These are phyloP conservation scores for Pichia sp. DNA, from an alignment of 1,139 yeast genomes.

Conservation along the genomic window DNA sequence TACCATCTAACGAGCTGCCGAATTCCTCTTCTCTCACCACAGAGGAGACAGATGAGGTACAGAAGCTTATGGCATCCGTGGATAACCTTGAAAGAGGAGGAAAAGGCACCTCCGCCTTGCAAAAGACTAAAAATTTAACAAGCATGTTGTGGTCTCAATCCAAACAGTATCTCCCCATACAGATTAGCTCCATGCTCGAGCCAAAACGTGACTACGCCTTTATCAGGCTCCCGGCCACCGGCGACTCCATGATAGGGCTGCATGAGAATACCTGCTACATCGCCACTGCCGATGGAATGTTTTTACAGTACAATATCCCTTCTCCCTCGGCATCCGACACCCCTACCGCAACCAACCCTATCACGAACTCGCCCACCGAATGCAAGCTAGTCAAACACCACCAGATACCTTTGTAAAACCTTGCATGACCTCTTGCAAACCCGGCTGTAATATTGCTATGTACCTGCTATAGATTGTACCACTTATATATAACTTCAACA, in stretches of 20 bases:
- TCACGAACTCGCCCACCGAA: neutral
- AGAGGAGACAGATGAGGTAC: conserved; percentile 26
- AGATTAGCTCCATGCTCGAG: conserved; percentile 33
- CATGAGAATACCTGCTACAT: conserved; percentile 24
- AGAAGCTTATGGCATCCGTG: conserved; percentile 19
- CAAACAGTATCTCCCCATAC: conserved; percentile 30
- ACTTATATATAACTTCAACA: neutral
- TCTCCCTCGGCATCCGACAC: neutral
- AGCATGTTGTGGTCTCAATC: conserved; percentile 20
- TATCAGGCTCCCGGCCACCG: conserved; percentile 26
- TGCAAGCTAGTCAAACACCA: conserved; percentile 1
- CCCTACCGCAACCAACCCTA: neutral
- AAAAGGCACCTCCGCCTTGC: neutral
- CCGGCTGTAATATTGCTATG: neutral
- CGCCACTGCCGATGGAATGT: conserved; percentile 22
- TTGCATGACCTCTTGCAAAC: neutral
- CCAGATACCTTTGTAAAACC: neutral
- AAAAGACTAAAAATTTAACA: conserved; percentile 4
- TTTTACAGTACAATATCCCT: conserved; percentile 9
- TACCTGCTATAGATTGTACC: neutral
- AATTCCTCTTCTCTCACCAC: conserved; percentile 23
- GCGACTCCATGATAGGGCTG: conserved; percentile 22
- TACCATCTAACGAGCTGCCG: conserved; percentile 16
- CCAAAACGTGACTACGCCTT: conserved; percentile 40
- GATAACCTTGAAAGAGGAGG: neutral